Conservation (phyloP, 495 filamentous ascomycete species). For the Mycothermus thermophilus region DNA sequence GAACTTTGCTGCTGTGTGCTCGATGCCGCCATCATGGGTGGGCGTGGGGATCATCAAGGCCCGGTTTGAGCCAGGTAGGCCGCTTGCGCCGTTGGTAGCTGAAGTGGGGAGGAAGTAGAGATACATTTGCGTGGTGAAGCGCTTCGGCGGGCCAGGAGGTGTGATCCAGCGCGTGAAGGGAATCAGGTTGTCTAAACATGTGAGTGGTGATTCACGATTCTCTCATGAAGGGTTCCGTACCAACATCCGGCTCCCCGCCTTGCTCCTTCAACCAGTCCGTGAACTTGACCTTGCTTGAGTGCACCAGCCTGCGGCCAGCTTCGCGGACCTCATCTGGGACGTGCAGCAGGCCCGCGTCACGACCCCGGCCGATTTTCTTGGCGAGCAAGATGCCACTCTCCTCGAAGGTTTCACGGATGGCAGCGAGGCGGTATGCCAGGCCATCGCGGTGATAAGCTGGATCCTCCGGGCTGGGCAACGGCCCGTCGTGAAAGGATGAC, state of each 20-base stretch:
- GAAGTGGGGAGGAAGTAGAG: conserved; percentile 66
- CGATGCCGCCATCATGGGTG: conserved; percentile 70
- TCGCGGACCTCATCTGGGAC: conserved; percentile 48
- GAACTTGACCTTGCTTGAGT: conserved; percentile 46
- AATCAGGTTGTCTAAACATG: conserved; percentile 41
- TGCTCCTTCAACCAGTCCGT: conserved; percentile 47
- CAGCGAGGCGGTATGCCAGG: conserved; percentile 56
- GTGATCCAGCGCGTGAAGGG: conserved; percentile 93
- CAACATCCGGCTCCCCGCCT: conserved; percentile 52
- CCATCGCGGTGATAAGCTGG: conserved; percentile 50
- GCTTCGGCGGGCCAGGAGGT: conserved; percentile 50
- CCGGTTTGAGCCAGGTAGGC: too few species aligned
- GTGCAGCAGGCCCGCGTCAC: conserved; percentile 32
- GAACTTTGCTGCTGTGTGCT: conserved; percentile 73
- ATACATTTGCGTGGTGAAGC: conserved; percentile 94
- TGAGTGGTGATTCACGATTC: too few species aligned
- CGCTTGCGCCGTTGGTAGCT: too few species aligned
- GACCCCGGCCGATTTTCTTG: conserved; percentile 17
- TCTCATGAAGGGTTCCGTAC: conserved; percentile 24
- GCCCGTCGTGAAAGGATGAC: conserved; percentile 54
- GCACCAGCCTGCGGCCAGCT: conserved; percentile 51
- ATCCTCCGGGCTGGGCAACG: conserved; percentile 33
- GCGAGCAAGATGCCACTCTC: conserved; percentile 85
- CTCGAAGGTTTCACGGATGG: conserved; percentile 86
- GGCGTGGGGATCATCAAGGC: conserved; percentile 46